phyloP scores from a whole-genome alignment of 345 rosid genomes.

The Turritis glabra region DNA sequence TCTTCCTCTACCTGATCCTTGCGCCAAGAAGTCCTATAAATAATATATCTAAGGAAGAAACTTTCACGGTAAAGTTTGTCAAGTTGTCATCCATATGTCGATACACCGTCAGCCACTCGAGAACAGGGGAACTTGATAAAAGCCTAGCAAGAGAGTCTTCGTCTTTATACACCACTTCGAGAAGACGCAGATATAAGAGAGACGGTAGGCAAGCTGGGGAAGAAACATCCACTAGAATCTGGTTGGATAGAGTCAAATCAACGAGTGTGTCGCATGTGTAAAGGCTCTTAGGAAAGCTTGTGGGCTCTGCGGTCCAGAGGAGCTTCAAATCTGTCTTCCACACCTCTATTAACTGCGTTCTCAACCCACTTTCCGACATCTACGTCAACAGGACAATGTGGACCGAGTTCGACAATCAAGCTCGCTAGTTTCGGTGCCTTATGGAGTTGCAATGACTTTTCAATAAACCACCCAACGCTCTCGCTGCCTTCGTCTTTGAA shows the following conservation, averaged over 20 bases:
- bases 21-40: too few species aligned
- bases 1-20: too few species aligned
- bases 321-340: neutral
- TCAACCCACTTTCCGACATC: neutral
- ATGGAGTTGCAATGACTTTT: slow-evolving; percentile 12
- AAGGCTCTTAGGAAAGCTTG: neutral
- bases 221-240: slow-evolving; percentile 14
- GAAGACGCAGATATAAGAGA: neutral
- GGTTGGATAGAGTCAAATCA: neutral
- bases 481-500: slow-evolving; percentile 16
- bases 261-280: slow-evolving; percentile 18
- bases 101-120: fast-evolving
- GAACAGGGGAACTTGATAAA: slow-evolving; percentile 7
- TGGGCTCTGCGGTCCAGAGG: neutral
- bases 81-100: neutral
- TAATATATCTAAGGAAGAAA: neutral
- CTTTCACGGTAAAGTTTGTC: neutral
- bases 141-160: slow-evolving; percentile 7
- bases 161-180: neutral
- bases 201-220: neutral
- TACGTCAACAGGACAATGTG: neutral
- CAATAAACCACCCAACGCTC: neutral
- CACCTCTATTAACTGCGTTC: neutral
- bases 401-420: neutral
- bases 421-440: neutral